Evolutionary conservation across 2,329 filamentous ascomycete genomes (phyloP), one percentile per base, ranked within the genome.

Genomic region (Huntiella savannae): DNA sequence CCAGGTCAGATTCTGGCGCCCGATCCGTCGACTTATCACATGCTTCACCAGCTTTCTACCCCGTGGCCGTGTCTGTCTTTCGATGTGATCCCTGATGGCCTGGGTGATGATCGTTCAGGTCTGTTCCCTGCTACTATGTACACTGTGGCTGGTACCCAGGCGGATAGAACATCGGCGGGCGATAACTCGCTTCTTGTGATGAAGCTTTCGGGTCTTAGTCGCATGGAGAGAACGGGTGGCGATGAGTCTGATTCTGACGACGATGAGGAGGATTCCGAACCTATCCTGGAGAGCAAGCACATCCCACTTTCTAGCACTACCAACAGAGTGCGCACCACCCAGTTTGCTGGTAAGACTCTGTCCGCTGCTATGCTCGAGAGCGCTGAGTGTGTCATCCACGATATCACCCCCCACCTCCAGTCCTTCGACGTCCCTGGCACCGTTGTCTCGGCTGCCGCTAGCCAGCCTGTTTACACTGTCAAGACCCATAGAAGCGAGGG

Each of bases 31-130:
- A 88, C 88, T 4, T 98, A 98, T 67, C 82, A 95, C 60, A 92
- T 98, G 86, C 76, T 98, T 50, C 91, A 98, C 68, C 85, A 77
- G 51, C 73, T 98, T 52, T 91, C 82, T 62, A 87, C 87, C 5
- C 86, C 86, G 1, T 98, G 91, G 91, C 91, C 91, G 3, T 98
- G 91, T 60, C 73, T 98, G 12, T 96, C 88, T 2, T 94, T 95
- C 63, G 91, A 96, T 60, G 80, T 98, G 50, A 64, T 98, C 52
- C 79, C 73, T 55, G 91, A 98, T 63, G 70, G 71, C 45, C 73
- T 98, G 13, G 91, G 91, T 54, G 81, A 94, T 59, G 78, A 85
- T 62, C 80, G 91, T 58, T 92, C 80, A 61, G 32, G 16, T 16
- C 78, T 80, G n/a, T 98, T 92, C 63, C 91, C 91, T 19, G 85